phyloP scores from a whole-genome alignment of 1,284 basidiomycete genomes.

The Lignosus rhinocerotis region DNA sequence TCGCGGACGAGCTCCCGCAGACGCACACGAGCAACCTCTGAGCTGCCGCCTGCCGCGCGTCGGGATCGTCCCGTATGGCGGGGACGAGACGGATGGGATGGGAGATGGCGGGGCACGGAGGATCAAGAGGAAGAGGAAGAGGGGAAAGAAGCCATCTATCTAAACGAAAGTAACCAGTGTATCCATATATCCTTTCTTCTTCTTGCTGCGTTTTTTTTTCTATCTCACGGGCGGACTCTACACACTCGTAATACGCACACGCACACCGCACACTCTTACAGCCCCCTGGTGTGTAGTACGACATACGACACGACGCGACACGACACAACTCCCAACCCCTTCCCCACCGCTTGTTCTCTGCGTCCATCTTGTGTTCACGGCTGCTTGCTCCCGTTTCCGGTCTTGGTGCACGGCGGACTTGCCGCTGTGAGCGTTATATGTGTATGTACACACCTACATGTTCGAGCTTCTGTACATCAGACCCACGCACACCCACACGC shows the following conservation, averaged over 20 bases:
- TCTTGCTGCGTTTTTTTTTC: not conserved
- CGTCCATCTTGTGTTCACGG: no score
- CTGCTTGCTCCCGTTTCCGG: not conserved
- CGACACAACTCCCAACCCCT: no score
- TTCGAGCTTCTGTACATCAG: not conserved
- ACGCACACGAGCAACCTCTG: slow-evolving; percentile 24
- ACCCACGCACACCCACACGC: not conserved
- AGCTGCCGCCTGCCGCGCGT: not conserved
- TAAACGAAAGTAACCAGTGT: not conserved
- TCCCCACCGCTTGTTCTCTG: no score
- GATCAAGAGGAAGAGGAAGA: no score
- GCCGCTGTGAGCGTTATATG: not conserved
- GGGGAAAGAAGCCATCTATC: no score
- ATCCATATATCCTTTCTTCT: not conserved
- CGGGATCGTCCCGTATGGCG: no score
- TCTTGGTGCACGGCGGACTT: not conserved
- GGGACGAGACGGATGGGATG: no score
- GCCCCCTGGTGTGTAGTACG: no score
- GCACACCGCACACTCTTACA: no score
- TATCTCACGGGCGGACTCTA: not conserved
- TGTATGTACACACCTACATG: not conserved
- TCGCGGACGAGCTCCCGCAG: slow-evolving; percentile 14
- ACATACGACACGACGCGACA: no score
- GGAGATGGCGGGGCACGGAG: no score
- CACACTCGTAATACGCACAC: no score